Evolutionary conservation across 768 basidiomycete genomes (phyloP).

Genomic region (Tricholoma saponaceum): DNA sequence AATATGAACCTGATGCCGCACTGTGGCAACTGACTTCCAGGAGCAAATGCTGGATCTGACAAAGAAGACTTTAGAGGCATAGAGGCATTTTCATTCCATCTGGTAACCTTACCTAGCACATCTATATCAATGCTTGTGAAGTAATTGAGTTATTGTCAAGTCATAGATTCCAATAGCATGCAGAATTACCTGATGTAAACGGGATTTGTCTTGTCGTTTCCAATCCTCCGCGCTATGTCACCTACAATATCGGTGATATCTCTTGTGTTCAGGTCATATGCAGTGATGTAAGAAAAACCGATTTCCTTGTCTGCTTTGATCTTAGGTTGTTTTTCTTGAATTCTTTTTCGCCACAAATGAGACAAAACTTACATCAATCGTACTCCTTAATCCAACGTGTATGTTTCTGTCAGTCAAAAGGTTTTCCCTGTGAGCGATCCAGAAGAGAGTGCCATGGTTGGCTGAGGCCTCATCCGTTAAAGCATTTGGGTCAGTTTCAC

Average conservation of each 20-base stretch:
- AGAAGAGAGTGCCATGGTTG: not conserved
- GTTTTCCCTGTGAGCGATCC: not conserved
- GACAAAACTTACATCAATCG: not conserved
- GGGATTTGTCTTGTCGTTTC: not conserved
- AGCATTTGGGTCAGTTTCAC: not conserved
- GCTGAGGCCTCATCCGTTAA: not conserved
- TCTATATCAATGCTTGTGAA: not conserved
- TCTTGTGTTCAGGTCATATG: not conserved
- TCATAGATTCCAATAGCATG: not conserved
- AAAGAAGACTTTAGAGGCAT: not conserved
- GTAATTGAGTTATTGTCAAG: not conserved
- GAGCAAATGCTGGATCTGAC: not conserved
- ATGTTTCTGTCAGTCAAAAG: not conserved
- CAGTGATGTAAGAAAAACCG: not conserved
- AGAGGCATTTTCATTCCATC: not conserved
- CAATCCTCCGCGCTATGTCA: not conserved
- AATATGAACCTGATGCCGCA: not conserved
- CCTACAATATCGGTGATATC: not conserved
- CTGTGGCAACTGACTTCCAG: not conserved
- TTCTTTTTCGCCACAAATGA: not conserved
- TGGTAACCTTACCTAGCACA: not conserved
- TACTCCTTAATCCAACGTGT: not conserved
- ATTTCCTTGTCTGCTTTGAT: not conserved
- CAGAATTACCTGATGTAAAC: not conserved
- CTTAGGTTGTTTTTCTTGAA: not conserved